phyloP scores from a whole-genome alignment of 495 filamentous ascomycete species.

The Aspergillus affinis region DNA sequence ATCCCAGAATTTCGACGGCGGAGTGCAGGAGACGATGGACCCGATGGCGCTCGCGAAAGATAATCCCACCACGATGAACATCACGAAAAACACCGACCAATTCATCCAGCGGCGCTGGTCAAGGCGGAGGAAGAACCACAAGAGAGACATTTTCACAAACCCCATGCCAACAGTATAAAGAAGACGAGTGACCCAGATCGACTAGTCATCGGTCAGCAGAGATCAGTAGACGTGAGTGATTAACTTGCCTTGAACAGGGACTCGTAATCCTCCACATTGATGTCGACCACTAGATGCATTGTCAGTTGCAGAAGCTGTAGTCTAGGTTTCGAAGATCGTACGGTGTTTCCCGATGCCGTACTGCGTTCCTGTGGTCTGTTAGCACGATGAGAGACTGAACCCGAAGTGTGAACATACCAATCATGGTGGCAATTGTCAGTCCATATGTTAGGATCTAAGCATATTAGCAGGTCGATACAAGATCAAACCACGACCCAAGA shows the following conservation, averaged over 20 bases:
- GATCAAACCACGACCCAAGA: too few relatives aligned
- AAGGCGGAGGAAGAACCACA: neutral
- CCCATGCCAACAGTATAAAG: neutral
- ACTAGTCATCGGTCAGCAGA: neutral
- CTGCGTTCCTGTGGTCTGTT: neutral
- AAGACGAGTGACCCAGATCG: neutral
- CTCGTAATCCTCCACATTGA: neutral
- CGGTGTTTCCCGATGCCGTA: constrained; percentile 1
- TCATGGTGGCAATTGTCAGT: neutral
- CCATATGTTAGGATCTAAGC: neutral
- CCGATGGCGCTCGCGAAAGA: neutral
- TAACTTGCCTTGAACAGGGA: neutral
- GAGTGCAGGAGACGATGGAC: neutral
- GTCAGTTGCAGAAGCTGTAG: neutral
- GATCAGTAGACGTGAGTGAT: neutral
- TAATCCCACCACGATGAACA: neutral
- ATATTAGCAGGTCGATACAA: too few relatives aligned
- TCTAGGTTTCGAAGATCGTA: neutral
- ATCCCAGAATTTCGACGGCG: neutral
- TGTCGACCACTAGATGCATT: neutral
- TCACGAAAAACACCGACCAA: neutral
- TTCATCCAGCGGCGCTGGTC: neutral
- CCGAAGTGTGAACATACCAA: neutral
- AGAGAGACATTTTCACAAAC: neutral
- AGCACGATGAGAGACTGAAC: neutral